These are phyloP conservation scores for Acanthamoeba healyi DNA, from an alignment of 208 protist species.

Conservation along the genomic window DNA sequence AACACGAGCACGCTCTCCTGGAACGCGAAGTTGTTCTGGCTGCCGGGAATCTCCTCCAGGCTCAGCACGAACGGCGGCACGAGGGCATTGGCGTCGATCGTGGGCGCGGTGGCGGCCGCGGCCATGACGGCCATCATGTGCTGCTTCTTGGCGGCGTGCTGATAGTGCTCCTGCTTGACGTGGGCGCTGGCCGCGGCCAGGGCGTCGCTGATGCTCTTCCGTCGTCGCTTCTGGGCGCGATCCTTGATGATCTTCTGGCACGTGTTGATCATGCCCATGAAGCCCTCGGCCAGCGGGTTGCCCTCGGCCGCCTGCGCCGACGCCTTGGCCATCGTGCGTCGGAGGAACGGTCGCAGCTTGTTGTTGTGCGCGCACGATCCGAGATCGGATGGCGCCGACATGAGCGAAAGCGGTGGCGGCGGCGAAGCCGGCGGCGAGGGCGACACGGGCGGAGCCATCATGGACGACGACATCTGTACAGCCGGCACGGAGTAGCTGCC, in stretches of 20 bases:
- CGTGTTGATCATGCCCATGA: conserved; percentile 60
- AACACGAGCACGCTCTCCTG: conserved; percentile 66
- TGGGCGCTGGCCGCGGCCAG: neutral
- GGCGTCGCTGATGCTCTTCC: neutral
- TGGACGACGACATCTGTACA: neutral
- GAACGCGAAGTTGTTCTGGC: conserved; percentile 42
- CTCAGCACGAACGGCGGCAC: conserved; percentile 52
- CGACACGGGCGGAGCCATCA: conserved; percentile 15
- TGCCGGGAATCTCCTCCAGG: neutral
- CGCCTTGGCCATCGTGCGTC: conserved; percentile 44
- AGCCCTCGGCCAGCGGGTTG: conserved; percentile 41
- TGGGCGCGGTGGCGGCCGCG: neutral
- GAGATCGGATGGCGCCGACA: neutral
- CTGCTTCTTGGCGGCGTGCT: conserved; percentile 1
- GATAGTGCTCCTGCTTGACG: neutral
- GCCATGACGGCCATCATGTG: neutral
- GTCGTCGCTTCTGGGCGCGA: conserved; percentile 14
- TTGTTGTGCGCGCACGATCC: neutral
- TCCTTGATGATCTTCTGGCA: conserved; percentile 64
- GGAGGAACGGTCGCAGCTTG: conserved; percentile 30
- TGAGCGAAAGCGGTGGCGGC: conserved; percentile 5
- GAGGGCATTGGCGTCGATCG: conserved; percentile 6
- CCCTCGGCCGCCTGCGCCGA: conserved; percentile 33
- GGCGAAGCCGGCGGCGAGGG: conserved; percentile 25
- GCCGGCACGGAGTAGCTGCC: neutral